phyloP scores from a whole-genome alignment of 495 filamentous ascomycete species.

The Aspergillus bertholletiae region DNA sequence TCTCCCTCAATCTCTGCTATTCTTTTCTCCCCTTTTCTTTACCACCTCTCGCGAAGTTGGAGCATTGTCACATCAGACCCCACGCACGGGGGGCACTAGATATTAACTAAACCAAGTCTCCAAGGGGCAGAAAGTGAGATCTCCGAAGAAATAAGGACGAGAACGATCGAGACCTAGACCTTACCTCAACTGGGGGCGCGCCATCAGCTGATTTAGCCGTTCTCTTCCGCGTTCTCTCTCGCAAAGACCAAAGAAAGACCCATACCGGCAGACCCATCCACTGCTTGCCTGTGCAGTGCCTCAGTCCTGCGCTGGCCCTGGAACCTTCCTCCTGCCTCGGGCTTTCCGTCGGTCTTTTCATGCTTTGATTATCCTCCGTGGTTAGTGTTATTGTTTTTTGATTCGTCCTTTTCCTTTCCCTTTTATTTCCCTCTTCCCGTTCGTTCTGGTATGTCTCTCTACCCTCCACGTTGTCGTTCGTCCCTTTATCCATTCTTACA shows the following conservation, averaged over 20 bases:
- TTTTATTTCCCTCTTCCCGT: conserved; percentile 1
- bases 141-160: background rate
- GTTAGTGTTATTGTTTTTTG: conserved; percentile 16
- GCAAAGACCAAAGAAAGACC: conserved; percentile 16
- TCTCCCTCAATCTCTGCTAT: conserved; percentile 9
- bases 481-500: background rate
- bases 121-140: background rate
- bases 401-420: conserved; percentile 1
- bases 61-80: background rate
- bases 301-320: conserved; percentile 15
- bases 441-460: conserved; percentile 9
- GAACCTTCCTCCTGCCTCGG: conserved; percentile 13
- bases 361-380: conserved; percentile 5
- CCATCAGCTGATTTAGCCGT: conserved; percentile 23
- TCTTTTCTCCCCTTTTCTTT: conserved; percentile 4
- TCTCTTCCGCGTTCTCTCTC: conserved; percentile 12
- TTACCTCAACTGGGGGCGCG: conserved; percentile 4
- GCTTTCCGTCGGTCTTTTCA: background rate
- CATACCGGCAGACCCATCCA: conserved; percentile 21
- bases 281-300: conserved; percentile 14
- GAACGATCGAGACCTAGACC: background rate
- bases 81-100: background rate
- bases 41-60: background rate
- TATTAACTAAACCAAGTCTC: background rate
- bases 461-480: background rate